Conservation (phyloP, 164 flowering plant genomes). For the Nymphaea thermarum region DNA sequence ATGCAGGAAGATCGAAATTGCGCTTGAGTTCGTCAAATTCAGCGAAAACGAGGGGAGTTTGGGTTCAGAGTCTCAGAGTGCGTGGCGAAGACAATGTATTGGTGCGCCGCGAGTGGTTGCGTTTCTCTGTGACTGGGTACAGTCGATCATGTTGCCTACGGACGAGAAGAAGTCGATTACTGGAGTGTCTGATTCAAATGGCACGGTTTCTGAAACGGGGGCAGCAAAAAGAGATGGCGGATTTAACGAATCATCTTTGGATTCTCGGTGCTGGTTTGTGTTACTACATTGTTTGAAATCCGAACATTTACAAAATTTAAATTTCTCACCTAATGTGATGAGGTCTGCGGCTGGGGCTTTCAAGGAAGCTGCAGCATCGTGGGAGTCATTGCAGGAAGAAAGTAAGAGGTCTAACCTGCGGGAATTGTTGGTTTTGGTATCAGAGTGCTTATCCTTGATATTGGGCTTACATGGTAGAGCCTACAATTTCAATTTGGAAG, state of each 20-base stretch:
- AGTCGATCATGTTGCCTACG: constrained; percentile 44
- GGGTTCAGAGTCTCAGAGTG: neutral
- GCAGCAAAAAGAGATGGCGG: constrained; percentile 2
- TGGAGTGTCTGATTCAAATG: neutral
- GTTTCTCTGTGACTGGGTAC: constrained; percentile 67
- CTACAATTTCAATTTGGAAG: constrained; percentile 50
- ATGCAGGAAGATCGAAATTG: constrained; percentile 69
- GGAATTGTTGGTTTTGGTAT: constrained; percentile 23
- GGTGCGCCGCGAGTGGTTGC: constrained; percentile 39
- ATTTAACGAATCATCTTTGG: constrained; percentile 35
- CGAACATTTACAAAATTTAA: constrained; percentile 23
- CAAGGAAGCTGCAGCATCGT: constrained; percentile 18
- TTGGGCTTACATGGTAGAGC: constrained; percentile 43
- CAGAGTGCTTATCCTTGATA: constrained; percentile 38
- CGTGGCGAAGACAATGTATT: constrained; percentile 11
- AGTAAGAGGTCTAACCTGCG: constrained; percentile 10
- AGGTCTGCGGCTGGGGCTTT: constrained; percentile 30
- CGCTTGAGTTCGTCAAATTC: constrained; percentile 33
- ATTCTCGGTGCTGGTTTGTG: constrained; percentile 64
- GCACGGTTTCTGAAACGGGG: neutral
- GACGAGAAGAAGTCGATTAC: constrained; percentile 20
- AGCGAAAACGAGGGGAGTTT: constrained; percentile 9
- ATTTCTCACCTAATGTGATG: constrained; percentile 37
- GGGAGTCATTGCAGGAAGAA: constrained; percentile 9
- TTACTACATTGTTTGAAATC: constrained; percentile 57